phyloP scores from a whole-genome alignment of 2,329 filamentous ascomycete genomes.

The Juglanconis juglandina region DNA sequence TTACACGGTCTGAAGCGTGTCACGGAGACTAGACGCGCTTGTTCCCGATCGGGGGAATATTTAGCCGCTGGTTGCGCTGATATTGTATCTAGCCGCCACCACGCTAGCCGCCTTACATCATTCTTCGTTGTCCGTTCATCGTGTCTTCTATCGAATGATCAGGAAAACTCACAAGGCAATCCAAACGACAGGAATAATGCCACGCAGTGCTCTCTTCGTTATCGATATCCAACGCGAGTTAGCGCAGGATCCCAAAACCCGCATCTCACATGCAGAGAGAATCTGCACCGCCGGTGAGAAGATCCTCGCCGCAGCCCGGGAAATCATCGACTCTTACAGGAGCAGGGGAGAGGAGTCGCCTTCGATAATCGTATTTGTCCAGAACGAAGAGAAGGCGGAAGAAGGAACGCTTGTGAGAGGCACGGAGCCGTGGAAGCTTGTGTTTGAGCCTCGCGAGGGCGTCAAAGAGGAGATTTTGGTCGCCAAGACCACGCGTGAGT shows the following conservation, averaged over 20 bases:
- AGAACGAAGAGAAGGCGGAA: slow-evolving; percentile 28
- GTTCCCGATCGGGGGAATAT: too few relatives aligned
- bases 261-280: slow-evolving; percentile 25
- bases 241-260: slow-evolving; percentile 22
- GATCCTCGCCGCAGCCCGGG: slow-evolving; percentile 24
- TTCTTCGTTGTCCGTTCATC: too few relatives aligned
- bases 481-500: slow-evolving; percentile 27
- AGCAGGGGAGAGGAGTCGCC: not conserved
- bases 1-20: too few relatives aligned
- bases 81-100: too few relatives aligned
- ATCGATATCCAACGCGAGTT: slow-evolving; percentile 33
- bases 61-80: too few relatives aligned
- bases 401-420: slow-evolving; percentile 23
- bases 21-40: too few relatives aligned
- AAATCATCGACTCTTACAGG: slow-evolving; percentile 12
- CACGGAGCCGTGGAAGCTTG: slow-evolving; percentile 27
- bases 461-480: slow-evolving; percentile 24
- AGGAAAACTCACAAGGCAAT: not conserved
- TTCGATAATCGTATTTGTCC: slow-evolving; percentile 27
- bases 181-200: not conserved
- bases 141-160: too few relatives aligned
- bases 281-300: slow-evolving; percentile 21
- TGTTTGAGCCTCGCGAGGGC: slow-evolving; percentile 25
- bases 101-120: too few relatives aligned
- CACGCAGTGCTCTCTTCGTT: slow-evolving; percentile 28